Conservation (phyloP, 2,329 filamentous ascomycete genomes). For the Fusarium circinatum region DNA sequence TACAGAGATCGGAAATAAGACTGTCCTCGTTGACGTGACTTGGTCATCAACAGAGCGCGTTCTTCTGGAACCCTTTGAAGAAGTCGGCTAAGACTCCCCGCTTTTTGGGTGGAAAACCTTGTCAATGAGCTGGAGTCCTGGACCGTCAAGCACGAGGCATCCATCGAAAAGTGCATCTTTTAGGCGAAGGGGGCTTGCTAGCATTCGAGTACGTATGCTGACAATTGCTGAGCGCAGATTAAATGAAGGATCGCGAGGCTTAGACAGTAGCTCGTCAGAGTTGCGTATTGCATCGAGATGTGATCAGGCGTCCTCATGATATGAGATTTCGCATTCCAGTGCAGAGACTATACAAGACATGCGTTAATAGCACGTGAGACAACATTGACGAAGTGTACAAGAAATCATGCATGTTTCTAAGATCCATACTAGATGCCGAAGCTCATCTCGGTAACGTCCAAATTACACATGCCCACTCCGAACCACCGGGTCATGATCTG, state of each 20-base stretch:
- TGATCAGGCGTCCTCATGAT: neutral
- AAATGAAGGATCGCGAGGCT: constrained; percentile 25
- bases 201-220: constrained; percentile 5
- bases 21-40: neutral
- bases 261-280: constrained; percentile 1
- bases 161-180: constrained; percentile 11
- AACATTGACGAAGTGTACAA: neutral
- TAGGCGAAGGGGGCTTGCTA: constrained; percentile 24
- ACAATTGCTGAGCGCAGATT: neutral
- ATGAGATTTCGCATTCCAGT: constrained; percentile 20
- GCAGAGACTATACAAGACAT: constrained; percentile 2
- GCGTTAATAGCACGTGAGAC: constrained; percentile 17
- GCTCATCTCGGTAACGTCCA: constrained; percentile 38
- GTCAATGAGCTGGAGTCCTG: constrained; percentile 2
- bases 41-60: neutral
- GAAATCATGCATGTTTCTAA: constrained; percentile 25
- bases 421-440: constrained; percentile 12
- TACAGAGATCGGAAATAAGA: constrained; percentile 5
- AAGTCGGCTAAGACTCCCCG: constrained; percentile 19
- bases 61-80: constrained; percentile 31
- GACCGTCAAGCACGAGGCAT: constrained; percentile 19
- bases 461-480: constrained; percentile 25
- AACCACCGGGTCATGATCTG: constrained; percentile 26
- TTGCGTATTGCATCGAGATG: neutral
- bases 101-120: constrained; percentile 26